Evolutionary conservation across 108 stramenopile species (phyloP).

Genomic region (Nannochloropsis granulata): DNA sequence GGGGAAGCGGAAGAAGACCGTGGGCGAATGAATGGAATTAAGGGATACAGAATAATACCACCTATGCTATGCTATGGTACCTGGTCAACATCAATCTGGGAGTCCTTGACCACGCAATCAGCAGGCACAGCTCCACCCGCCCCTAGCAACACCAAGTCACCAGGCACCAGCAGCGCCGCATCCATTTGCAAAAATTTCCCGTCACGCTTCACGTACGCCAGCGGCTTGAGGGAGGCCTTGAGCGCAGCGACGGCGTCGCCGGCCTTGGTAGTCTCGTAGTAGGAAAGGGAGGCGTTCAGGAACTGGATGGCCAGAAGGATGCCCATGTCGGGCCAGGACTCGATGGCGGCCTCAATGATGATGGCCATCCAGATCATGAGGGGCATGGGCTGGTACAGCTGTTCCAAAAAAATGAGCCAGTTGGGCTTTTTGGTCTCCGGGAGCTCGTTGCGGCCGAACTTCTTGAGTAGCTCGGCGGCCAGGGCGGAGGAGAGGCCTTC

Average conservation of each 20-base stretch:
- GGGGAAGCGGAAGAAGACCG: too few species aligned
- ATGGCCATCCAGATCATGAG: constrained; percentile 53
- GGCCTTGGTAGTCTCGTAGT: constrained; percentile 48
- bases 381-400: constrained; percentile 58
- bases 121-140: constrained; percentile 20
- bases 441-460: constrained; percentile 45
- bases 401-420: constrained; percentile 41
- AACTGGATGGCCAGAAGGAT: constrained; percentile 44
- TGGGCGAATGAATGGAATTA: too few species aligned
- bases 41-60: too few species aligned
- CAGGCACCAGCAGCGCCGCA: constrained; percentile 15
- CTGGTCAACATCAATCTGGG: constrained; percentile 48
- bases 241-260: constrained; percentile 57
- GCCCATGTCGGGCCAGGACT: constrained; percentile 38
- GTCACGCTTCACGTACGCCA: constrained; percentile 48
- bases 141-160: constrained; percentile 20
- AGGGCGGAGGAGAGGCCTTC: constrained; percentile 35
- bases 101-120: constrained; percentile 2
- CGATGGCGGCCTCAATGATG: constrained; percentile 41
- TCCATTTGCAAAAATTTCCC: constrained; percentile 20
- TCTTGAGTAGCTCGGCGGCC: constrained; percentile 25
- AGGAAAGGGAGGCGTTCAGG: constrained; percentile 45
- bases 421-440: constrained; percentile 41
- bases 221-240: constrained; percentile 49
- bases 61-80: too few species aligned